phyloP scores from a whole-genome alignment of 169 alveolate genomes.

The Toxoplasma gondii region DNA sequence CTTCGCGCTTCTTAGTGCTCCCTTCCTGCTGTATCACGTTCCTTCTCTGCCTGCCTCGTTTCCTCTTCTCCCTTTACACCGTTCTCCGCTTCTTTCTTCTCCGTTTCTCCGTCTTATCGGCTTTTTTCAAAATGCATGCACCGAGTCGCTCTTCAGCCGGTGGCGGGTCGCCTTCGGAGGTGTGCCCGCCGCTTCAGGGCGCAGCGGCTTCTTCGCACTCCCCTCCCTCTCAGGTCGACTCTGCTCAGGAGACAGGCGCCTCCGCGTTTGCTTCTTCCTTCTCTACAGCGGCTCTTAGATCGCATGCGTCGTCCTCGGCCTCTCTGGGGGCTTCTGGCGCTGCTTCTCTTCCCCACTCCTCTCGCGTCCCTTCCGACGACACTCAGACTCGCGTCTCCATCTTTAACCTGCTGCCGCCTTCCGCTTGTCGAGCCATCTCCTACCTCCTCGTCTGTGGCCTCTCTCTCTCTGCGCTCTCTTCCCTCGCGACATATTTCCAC shows the following conservation, averaged over 20 bases:
- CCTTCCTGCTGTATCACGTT: not conserved
- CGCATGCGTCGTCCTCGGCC: not conserved
- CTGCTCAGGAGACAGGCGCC: not conserved
- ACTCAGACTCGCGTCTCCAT: not conserved
- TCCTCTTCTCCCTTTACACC: not conserved
- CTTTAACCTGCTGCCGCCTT: constrained; percentile 11
- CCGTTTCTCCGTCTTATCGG: not conserved
- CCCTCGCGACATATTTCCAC: not conserved
- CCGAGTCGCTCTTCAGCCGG: not conserved
- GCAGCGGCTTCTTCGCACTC: not conserved
- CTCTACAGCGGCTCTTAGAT: not conserved
- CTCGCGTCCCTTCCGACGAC: not conserved
- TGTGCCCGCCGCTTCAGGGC: not conserved
- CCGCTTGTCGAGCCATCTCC: not conserved
- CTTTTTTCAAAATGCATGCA: no score
- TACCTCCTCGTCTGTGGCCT: not conserved
- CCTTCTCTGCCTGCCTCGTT: not conserved
- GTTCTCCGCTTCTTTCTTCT: not conserved
- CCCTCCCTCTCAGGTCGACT: not conserved
- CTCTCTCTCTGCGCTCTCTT: not conserved
- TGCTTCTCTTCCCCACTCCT: not conserved
- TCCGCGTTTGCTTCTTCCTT: not conserved
- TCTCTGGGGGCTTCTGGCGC: not conserved
- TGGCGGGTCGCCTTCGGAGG: not conserved
- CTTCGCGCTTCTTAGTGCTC: not conserved